These are phyloP conservation scores for Cynanchum wilfordii DNA, from an alignment of 257 asterid genomes.

Conservation along the genomic window DNA sequence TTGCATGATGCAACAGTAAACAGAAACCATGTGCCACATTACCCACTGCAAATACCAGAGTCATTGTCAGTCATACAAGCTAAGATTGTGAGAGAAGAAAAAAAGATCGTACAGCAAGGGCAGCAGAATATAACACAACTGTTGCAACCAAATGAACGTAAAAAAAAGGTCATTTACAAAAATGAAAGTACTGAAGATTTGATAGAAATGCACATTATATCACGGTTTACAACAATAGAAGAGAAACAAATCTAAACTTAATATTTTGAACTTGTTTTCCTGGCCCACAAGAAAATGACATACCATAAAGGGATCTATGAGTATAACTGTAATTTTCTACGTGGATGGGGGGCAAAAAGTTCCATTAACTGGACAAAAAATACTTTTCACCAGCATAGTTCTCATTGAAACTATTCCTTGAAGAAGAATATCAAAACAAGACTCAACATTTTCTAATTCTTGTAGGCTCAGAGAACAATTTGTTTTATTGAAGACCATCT, in stretches of 20 bases:
- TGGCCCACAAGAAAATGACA: background rate
- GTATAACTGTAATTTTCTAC: background rate
- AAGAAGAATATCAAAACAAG: background rate
- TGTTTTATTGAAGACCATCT: background rate
- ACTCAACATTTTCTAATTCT: background rate
- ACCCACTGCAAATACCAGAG: background rate
- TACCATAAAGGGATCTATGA: background rate
- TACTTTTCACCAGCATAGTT: background rate
- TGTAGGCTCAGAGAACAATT: background rate
- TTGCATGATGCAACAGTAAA: background rate
- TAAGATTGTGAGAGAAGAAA: background rate
- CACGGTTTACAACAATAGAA: background rate
- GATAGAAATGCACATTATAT: background rate
- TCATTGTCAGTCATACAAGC: background rate
- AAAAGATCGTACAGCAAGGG: background rate
- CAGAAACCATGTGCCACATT: background rate
- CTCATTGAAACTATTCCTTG: background rate
- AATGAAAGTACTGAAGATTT: background rate
- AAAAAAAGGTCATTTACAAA: background rate
- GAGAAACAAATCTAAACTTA: background rate
- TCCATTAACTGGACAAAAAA: background rate
- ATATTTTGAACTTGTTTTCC: background rate
- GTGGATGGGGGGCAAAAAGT: background rate
- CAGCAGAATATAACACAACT: background rate
- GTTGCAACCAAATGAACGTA: background rate